These are phyloP conservation scores for Tephrocybe sp. DNA, from an alignment of 768 basidiomycete genomes.

Conservation along the genomic window DNA sequence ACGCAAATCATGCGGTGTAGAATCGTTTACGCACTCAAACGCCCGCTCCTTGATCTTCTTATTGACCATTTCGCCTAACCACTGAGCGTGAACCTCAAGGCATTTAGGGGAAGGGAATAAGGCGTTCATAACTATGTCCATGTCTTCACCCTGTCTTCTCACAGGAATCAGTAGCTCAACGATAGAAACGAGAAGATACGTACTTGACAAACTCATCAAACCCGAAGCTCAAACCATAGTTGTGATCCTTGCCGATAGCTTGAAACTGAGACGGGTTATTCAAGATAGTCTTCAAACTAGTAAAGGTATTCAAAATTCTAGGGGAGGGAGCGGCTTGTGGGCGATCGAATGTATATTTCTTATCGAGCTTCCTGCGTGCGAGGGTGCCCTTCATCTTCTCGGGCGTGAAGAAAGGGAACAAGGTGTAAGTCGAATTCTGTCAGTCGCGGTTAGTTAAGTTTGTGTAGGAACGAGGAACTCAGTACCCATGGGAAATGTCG, in stretches of 20 bases:
- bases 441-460: neutral
- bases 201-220: slow-evolving; percentile 35
- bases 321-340: slow-evolving; percentile 28
- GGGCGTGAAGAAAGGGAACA: slow-evolving; percentile 45
- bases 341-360: slow-evolving; percentile 40
- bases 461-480: too few relatives aligned
- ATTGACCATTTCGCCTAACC: slow-evolving; percentile 25
- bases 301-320: slow-evolving; percentile 30
- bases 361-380: slow-evolving; percentile 34
- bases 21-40: slow-evolving; percentile 18
- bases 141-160: slow-evolving; percentile 26
- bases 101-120: slow-evolving; percentile 32
- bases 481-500: slow-evolving; percentile 18
- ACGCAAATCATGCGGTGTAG: neutral
- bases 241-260: slow-evolving; percentile 33
- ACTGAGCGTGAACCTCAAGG: slow-evolving; percentile 13
- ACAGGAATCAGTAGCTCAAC: neutral
- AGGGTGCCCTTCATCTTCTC: slow-evolving; percentile 31
- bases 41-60: slow-evolving; percentile 29
- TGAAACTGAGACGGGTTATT: slow-evolving; percentile 35
- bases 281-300: slow-evolving; percentile 32
- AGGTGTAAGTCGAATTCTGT: slow-evolving; percentile 16
- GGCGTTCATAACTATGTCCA: slow-evolving; percentile 26
- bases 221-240: slow-evolving; percentile 38
- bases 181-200: neutral